These are phyloP conservation scores for Solanum chaucha DNA, from an alignment of 257 asterid genomes.

Conservation along the genomic window DNA sequence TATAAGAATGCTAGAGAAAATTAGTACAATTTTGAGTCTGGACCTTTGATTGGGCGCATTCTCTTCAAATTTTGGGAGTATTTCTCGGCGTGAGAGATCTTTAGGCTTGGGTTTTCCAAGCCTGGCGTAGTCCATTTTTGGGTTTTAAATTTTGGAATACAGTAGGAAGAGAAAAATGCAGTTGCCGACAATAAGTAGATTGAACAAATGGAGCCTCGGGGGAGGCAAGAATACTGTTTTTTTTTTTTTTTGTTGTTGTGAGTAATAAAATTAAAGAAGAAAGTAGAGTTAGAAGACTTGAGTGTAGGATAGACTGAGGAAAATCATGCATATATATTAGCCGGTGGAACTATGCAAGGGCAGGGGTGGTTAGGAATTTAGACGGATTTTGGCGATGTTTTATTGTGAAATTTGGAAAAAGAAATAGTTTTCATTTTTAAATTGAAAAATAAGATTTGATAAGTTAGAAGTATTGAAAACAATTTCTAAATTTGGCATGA, in stretches of 20 bases:
- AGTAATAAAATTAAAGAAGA: background rate
- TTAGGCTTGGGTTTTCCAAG: conserved; percentile 17
- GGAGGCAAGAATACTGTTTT: background rate
- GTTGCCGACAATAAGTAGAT: background rate
- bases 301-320: background rate
- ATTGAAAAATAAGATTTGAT: too few relatives aligned
- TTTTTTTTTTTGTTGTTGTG: background rate
- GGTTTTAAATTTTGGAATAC: background rate
- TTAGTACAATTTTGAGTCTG: conserved; percentile 32
- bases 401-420: background rate
- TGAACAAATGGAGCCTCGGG: background rate
- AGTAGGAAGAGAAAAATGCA: background rate
- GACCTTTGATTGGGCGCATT: conserved; percentile 3
- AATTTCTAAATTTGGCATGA: too few relatives aligned
- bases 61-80: background rate
- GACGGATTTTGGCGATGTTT: rapidly evolving
- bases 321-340: background rate
- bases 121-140: conserved; percentile 49
- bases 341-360: background rate
- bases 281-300: background rate
- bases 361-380: background rate
- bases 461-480: too few relatives aligned
- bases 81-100: conserved; percentile 21
- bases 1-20: conserved; percentile 37
- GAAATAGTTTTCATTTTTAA: too few relatives aligned